Percentiles rank a stretch among this genome's conserved stretches.
Conservation (phyloP, 345 rosid species). For the Euphorbia peplus region DNA sequence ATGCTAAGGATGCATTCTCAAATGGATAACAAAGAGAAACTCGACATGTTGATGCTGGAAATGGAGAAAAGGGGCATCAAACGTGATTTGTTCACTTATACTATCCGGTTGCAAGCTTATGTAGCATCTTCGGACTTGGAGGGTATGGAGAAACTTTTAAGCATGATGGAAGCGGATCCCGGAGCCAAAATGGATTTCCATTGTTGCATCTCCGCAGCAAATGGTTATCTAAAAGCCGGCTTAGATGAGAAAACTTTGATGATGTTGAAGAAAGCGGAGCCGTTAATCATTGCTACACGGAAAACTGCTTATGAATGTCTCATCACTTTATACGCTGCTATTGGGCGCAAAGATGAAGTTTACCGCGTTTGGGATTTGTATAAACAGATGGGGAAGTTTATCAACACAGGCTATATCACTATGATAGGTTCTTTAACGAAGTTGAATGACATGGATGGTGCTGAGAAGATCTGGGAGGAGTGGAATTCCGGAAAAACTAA, state of each 20-base stretch:
- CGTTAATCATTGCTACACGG: constrained; percentile 16
- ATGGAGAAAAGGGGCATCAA: constrained; percentile 47
- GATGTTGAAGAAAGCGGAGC: constrained; percentile 49
- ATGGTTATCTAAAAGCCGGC: constrained; percentile 49
- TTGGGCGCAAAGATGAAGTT: constrained; percentile 45
- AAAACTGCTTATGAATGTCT: constrained; percentile 37
- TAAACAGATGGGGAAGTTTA: constrained; percentile 34
- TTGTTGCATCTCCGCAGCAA: constrained; percentile 40
- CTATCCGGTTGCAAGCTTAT: constrained; percentile 52
- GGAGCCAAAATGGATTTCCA: constrained; percentile 39
- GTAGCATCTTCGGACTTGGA: constrained; percentile 37
- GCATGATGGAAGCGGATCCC: constrained; percentile 44
- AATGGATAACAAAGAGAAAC: constrained; percentile 32
- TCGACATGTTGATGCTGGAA: constrained; percentile 45
- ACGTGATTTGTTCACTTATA: constrained; percentile 34
- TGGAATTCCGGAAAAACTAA: constrained; percentile 40
- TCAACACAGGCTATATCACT: constrained; percentile 41
- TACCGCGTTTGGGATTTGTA: constrained; percentile 51
- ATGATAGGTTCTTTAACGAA: constrained; percentile 53
- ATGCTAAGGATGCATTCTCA: constrained; percentile 52
- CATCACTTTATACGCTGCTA: constrained; percentile 44
- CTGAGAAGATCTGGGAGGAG: constrained; percentile 50
- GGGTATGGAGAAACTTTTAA: constrained; percentile 52
- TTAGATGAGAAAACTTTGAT: constrained; percentile 34
- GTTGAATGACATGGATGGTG: constrained; percentile 50